These are phyloP conservation scores for Psilocybe cubensis DNA, from an alignment of 768 basidiomycete genomes.

Conservation along the genomic window DNA sequence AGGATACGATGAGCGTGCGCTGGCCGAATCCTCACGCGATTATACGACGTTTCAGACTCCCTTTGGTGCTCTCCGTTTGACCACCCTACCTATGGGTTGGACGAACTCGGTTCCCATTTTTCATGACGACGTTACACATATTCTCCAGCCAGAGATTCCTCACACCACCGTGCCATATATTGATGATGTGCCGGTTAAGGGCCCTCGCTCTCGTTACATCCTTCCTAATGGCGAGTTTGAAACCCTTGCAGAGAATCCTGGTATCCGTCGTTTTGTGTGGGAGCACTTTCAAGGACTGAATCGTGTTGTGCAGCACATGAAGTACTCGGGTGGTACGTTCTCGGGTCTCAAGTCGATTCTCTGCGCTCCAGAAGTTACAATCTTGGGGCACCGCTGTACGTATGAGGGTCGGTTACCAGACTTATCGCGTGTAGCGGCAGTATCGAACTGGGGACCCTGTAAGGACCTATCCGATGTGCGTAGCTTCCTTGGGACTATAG, in stretches of 20 bases:
- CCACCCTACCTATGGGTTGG: not conserved
- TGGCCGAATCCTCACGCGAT: conserved; percentile 31
- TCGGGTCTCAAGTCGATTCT: conserved; percentile 38
- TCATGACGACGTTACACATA: no score
- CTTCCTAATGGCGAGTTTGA: conserved; percentile 32
- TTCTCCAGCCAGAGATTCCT: no score
- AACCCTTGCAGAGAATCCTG: conserved; percentile 35
- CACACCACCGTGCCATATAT: conserved; percentile 21
- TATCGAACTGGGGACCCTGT: conserved; percentile 28
- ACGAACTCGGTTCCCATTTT: no score
- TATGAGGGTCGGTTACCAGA: conserved; percentile 15
- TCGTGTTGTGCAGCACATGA: not conserved
- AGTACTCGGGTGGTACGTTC: conserved; percentile 46
- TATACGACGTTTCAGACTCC: conserved; percentile 45
- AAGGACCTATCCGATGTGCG: not conserved
- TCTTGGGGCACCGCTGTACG: conserved; percentile 43
- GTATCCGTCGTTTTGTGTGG: conserved; percentile 8
- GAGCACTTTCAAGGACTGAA: conserved; percentile 25
- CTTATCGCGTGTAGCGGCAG: conserved; percentile 22
- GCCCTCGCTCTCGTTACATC: not conserved
- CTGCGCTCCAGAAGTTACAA: conserved; percentile 9
- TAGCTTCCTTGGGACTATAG: no score
- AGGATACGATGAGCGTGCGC: not conserved
- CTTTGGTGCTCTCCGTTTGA: conserved; percentile 23
- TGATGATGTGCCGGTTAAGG: conserved; percentile 32